These are phyloP conservation scores for Aspergillus sp. DNA, from an alignment of 2,329 filamentous ascomycete genomes.

Conservation along the genomic window DNA sequence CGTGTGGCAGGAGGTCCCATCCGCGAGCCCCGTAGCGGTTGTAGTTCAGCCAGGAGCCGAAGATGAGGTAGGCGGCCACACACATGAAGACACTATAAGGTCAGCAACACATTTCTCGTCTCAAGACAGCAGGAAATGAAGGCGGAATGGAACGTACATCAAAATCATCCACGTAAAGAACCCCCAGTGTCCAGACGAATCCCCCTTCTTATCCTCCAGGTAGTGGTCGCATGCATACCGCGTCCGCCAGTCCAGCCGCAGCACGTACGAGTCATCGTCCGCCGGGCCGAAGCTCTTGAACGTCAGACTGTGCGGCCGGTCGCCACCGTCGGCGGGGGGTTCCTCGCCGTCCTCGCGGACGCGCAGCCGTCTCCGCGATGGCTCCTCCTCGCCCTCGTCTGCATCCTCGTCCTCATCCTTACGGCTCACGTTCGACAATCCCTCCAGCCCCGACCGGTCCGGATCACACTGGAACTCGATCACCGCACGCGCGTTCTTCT, in stretches of 20 bases:
- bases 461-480: conserved; percentile 82
- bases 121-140: too few relatives aligned
- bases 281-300: conserved; percentile 70
- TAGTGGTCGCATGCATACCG: conserved; percentile 76
- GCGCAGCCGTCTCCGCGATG: conserved; percentile 4
- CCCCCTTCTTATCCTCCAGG: conserved; percentile 44
- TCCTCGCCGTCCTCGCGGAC: conserved; percentile 20
- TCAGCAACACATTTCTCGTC: background rate
- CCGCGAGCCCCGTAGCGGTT: conserved; percentile 92
- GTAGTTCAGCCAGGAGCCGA: conserved; percentile 98
- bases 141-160: too few relatives aligned
- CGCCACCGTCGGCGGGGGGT: conserved; percentile 18
- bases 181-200: conserved; percentile 67
- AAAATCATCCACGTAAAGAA: conserved; percentile 98
- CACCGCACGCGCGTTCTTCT: conserved; percentile 61
- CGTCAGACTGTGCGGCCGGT: conserved; percentile 59
- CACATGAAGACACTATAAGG: conserved; percentile 71
- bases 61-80: conserved; percentile 88
- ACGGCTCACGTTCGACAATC: conserved; percentile 21
- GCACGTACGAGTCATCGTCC: conserved; percentile 57
- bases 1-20: conserved; percentile 91
- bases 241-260: conserved; percentile 81
- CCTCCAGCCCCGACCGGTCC: conserved; percentile 69
- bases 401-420: conserved; percentile 23
- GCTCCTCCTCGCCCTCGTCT: conserved; percentile 8